These are phyloP conservation scores for Fonsecaea multimorphosa DNA, from an alignment of 2,329 filamentous ascomycete genomes.

Conservation along the genomic window DNA sequence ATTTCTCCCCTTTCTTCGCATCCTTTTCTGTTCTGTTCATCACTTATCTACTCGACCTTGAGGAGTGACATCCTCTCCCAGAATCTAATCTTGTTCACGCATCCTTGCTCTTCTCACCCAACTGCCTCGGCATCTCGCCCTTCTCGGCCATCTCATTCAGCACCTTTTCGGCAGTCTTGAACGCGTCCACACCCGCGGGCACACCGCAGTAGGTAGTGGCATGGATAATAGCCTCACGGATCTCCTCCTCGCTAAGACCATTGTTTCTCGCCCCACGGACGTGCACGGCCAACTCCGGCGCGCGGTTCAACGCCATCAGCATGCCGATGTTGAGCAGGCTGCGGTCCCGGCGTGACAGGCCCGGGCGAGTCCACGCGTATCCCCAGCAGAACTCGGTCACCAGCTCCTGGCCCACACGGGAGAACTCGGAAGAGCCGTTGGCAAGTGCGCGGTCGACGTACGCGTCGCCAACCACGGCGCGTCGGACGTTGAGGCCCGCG, in stretches of 20 bases:
- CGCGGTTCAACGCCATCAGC: slow-evolving; percentile 66
- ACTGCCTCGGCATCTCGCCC: slow-evolving; percentile 37
- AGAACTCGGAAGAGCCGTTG: slow-evolving; percentile 39
- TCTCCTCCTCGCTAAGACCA: slow-evolving; percentile 66
- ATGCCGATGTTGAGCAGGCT: slow-evolving; percentile 69
- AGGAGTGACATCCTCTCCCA: too few relatives aligned
- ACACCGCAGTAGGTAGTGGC: slow-evolving; percentile 51
- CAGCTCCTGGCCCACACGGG: slow-evolving; percentile 39
- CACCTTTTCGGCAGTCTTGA: slow-evolving; percentile 43
- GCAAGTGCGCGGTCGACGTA: slow-evolving; percentile 59
- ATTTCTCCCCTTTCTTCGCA: too few relatives aligned
- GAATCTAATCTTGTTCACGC: slow-evolving; percentile 13
- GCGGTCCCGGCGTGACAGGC: slow-evolving; percentile 65
- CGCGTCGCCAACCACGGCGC: slow-evolving; percentile 64
- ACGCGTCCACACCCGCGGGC: slow-evolving; percentile 52
- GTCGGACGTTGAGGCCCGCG: slow-evolving; percentile 65
- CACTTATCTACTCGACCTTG: too few relatives aligned
- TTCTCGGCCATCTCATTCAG: slow-evolving; percentile 42
- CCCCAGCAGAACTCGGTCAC: slow-evolving; percentile 69
- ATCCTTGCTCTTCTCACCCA: slow-evolving; percentile 35
- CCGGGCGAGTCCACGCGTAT: slow-evolving; percentile 66
- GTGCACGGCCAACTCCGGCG: slow-evolving; percentile 65
- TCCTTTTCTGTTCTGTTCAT: too few relatives aligned
- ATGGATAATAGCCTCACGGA: slow-evolving; percentile 54
- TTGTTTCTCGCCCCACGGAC: slow-evolving; percentile 68